Percentiles rank a stretch among this genome's conserved stretches.
These are phyloP conservation scores for Penicillium malachiteum DNA, from an alignment of 495 filamentous ascomycete genomes.

Conservation along the genomic window DNA sequence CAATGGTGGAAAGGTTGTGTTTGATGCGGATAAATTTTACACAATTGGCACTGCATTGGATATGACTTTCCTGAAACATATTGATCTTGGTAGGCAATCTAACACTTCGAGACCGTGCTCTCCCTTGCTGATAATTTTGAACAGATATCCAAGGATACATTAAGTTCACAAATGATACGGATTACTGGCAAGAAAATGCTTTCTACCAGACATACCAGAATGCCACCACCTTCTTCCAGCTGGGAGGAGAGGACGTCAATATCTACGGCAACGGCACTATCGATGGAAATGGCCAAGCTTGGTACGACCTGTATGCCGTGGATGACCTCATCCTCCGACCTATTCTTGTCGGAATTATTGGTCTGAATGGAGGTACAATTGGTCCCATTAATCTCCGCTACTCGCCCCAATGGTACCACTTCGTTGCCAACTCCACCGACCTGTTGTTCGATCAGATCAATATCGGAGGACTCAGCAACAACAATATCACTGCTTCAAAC, in stretches of 20 bases:
- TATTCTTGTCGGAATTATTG: slow-evolving; percentile 62
- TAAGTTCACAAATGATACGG: slow-evolving; percentile 61
- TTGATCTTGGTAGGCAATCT: slow-evolving; percentile 52
- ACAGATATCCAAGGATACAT: slow-evolving; percentile 55
- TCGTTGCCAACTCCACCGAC: slow-evolving; percentile 66
- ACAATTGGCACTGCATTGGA: slow-evolving; percentile 65
- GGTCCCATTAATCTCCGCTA: slow-evolving; percentile 61
- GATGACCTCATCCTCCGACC: slow-evolving; percentile 58
- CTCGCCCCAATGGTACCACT: slow-evolving; percentile 66
- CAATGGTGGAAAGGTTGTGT: slow-evolving; percentile 64
- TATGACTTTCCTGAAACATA: slow-evolving; percentile 59
- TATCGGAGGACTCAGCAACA: slow-evolving; percentile 56
- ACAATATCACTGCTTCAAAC: slow-evolving; percentile 58
- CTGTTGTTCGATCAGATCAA: slow-evolving; percentile 66
- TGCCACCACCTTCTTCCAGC: slow-evolving; percentile 65
- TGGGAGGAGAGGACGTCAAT: slow-evolving; percentile 67
- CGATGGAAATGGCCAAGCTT: slow-evolving; percentile 67
- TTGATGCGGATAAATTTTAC: slow-evolving; percentile 54
- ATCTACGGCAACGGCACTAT: slow-evolving; percentile 63
- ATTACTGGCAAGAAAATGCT: slow-evolving; percentile 63
- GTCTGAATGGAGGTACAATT: slow-evolving; percentile 59
- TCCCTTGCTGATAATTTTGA: not conserved
- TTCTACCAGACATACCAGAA: slow-evolving; percentile 66
- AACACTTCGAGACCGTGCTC: not conserved
- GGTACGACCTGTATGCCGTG: slow-evolving; percentile 62